Evolutionary conservation across 2,329 filamentous ascomycete species (phyloP).

Genomic region (Coniochaeta sp.): DNA sequence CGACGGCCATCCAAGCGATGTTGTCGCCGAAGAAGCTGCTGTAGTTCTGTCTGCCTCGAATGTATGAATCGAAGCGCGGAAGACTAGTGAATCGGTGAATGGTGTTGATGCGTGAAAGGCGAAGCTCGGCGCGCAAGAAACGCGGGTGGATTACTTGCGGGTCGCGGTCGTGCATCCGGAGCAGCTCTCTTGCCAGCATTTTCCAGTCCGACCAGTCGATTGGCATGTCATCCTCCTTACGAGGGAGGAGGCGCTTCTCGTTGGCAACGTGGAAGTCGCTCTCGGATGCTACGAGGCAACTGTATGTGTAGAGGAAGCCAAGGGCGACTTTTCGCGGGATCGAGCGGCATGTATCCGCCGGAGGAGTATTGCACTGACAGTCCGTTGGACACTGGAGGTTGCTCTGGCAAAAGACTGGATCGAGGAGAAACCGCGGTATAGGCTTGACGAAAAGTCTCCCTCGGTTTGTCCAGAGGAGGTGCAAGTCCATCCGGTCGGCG

Average conservation of each 20-base stretch:
- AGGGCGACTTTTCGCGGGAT: conserved; percentile 6
- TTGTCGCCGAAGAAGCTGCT: conserved; percentile 26
- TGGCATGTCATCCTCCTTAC: conserved; percentile 4
- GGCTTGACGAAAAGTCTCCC: conserved; percentile 8
- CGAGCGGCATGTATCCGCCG: neutral
- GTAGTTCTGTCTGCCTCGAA: neutral
- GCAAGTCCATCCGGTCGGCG: conserved; percentile 16
- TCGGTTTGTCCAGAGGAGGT: conserved; percentile 7
- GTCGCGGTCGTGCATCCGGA: conserved; percentile 4
- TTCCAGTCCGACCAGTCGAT: conserved; percentile 11
- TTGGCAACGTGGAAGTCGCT: conserved; percentile 12
- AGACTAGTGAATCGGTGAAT: conserved; percentile 8
- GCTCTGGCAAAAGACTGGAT: conserved; percentile 3
- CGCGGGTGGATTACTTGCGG: conserved; percentile 9
- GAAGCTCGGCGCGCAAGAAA: conserved; percentile 14
- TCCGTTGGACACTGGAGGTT: neutral
- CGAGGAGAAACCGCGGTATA: conserved; percentile 8
- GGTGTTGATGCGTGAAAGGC: conserved; percentile 11
- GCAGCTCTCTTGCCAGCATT: conserved; percentile 7
- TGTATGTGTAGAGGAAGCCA: conserved; percentile 14
- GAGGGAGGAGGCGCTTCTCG: conserved; percentile 10
- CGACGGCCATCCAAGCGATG: conserved; percentile 25
- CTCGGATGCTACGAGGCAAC: conserved; percentile 11
- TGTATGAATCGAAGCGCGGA: neutral
- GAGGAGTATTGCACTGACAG: no score